Percentiles rank a stretch among this genome's conserved stretches.
Evolutionary conservation across 139 green algal species (phyloP).

Genomic region (Tetradesmus obliquus): DNA sequence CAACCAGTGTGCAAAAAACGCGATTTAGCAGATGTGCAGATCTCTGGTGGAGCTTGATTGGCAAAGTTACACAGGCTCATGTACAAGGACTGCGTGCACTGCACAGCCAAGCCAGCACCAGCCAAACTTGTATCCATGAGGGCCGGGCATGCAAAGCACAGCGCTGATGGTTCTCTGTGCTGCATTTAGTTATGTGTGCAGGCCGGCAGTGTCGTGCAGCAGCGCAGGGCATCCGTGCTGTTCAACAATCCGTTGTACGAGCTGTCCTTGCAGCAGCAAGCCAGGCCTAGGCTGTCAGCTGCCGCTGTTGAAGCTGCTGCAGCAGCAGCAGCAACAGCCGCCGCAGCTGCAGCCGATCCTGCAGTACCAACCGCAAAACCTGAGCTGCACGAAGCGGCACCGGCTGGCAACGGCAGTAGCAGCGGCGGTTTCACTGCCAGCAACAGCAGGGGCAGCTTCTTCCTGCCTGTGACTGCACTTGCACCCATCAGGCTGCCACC

Average conservation of each 20-base stretch:
- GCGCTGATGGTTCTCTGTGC: not conserved
- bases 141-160: not conserved
- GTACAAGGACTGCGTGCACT: too few species aligned
- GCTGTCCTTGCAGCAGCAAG: not conserved
- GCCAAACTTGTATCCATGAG: not conserved
- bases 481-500: not conserved
- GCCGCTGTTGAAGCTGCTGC: not conserved
- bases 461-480: not conserved
- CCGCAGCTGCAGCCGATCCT: not conserved
- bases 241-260: not conserved
- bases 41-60: too few species aligned
- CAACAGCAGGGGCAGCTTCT: not conserved
- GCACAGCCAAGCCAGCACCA: not conserved
- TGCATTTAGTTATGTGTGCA: not conserved
- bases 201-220: not conserved
- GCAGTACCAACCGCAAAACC: not conserved
- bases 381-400: not conserved
- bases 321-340: conserved; percentile 1
- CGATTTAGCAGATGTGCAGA: too few species aligned
- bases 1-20: not conserved
- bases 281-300: not conserved
- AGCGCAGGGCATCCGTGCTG: not conserved
- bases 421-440: not conserved
- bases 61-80: too few species aligned
- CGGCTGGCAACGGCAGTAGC: not conserved